These are phyloP conservation scores for Aegilops sharonensis DNA, from an alignment of 176 grass and related monocot genomes.

Conservation along the genomic window DNA sequence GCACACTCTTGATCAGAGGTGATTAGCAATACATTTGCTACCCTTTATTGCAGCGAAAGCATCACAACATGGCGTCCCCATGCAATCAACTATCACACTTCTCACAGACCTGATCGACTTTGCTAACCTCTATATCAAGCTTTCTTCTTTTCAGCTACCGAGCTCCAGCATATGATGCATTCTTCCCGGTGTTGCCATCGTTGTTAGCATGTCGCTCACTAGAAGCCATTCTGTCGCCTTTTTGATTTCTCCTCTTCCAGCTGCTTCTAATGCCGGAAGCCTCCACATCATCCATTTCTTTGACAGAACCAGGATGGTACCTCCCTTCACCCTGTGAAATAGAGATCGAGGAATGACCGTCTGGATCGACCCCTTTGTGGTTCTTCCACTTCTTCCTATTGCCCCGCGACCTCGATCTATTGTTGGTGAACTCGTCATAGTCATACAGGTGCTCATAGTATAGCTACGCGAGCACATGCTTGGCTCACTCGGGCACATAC, in stretches of 20 bases:
- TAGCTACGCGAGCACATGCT: slow-evolving; percentile 75
- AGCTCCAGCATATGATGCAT: neutral
- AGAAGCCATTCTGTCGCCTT: neutral
- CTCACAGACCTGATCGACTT: slow-evolving; percentile 85
- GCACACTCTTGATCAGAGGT: slow-evolving; percentile 60
- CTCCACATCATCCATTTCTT: neutral
- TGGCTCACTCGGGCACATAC: slow-evolving; percentile 64
- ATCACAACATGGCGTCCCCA: slow-evolving; percentile 70
- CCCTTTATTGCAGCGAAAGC: slow-evolving; percentile 63
- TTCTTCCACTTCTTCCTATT: neutral
- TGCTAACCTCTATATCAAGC: neutral
- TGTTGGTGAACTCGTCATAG: slow-evolving; percentile 60
- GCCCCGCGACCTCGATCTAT: neutral
- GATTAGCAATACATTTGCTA: slow-evolving; percentile 84
- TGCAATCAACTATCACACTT: slow-evolving; percentile 84
- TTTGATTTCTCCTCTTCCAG: slow-evolving; percentile 22
- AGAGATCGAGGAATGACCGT: neutral
- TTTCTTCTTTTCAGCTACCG: slow-evolving; percentile 37
- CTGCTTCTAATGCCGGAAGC: neutral
- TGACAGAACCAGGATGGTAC: neutral
- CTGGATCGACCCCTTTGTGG: neutral
- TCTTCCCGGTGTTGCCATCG: neutral
- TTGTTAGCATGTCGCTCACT: neutral
- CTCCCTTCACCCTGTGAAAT: neutral
- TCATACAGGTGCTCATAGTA: slow-evolving; percentile 81